Evolutionary conservation across 1,284 basidiomycete species (phyloP).

Genomic region (Ustilago nuda): DNA sequence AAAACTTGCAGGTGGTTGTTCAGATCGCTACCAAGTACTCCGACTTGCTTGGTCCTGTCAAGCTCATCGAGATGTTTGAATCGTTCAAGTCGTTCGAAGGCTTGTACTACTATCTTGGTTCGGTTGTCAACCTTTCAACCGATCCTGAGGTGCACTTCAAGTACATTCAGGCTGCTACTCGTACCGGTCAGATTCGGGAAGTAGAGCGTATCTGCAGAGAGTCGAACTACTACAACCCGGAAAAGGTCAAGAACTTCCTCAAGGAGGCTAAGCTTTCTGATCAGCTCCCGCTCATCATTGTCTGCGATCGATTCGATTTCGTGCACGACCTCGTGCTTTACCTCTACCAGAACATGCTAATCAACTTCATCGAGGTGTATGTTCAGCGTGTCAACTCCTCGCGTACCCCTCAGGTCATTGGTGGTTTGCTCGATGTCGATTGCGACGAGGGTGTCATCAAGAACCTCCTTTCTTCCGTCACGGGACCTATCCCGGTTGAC

Average conservation of each 20-base stretch:
- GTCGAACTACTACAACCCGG: conserved; percentile 96
- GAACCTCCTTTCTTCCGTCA: conserved; percentile 89
- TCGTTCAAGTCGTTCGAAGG: conserved; percentile 98
- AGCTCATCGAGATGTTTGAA: conserved; percentile 99
- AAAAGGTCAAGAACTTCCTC: conserved; percentile 99
- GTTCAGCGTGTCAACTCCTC: conserved; percentile 98
- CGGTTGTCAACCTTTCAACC: conserved; percentile 94
- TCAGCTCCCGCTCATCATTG: conserved; percentile 98
- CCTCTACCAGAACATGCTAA: conserved; percentile 96
- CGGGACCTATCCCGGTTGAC: conserved; percentile 92
- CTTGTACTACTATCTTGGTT: conserved; percentile 97
- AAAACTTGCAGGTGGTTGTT: conserved; percentile 95
- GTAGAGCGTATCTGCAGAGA: conserved; percentile 99
- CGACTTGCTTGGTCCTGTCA: conserved; percentile 94
- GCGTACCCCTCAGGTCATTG: conserved; percentile 97
- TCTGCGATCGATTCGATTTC: conserved; percentile 99
- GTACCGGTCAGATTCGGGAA: conserved; percentile 97
- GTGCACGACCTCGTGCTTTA: conserved; percentile 99
- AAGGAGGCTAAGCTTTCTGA: conserved; percentile 93
- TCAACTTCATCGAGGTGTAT: conserved; percentile 98
- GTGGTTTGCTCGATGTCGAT: conserved; percentile 96
- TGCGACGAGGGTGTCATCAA: conserved; percentile 96
- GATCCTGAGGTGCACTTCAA: conserved; percentile 99
- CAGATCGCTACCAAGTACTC: conserved; percentile 99
- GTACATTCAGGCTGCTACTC: conserved; percentile 98